A percentile compares a stretch with the other conserved stretches of the same genome.
These are phyloP conservation scores for Volutella citrinella DNA, from an alignment of 2,329 filamentous ascomycete species.

Conservation along the genomic window DNA sequence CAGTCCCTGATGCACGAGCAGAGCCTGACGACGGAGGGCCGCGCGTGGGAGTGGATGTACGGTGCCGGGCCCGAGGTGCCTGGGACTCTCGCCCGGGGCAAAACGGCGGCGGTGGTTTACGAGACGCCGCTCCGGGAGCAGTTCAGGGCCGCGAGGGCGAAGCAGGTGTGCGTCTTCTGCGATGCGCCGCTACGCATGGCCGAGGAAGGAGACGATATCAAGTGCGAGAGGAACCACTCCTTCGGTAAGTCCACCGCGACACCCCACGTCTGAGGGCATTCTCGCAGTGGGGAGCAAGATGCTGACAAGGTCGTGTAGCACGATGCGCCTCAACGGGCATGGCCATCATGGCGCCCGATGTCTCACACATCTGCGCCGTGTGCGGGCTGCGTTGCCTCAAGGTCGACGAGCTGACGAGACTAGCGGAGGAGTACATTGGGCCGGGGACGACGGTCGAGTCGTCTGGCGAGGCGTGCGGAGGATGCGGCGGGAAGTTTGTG, in stretches of 20 bases:
- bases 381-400: conserved; percentile 52
- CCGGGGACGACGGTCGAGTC: conserved; percentile 26
- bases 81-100: conserved; percentile 31
- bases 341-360: conserved; percentile 51
- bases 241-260: conserved; percentile 33
- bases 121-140: conserved; percentile 32
- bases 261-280: too few species aligned
- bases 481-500: conserved; percentile 42
- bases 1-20: conserved; percentile 3
- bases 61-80: conserved; percentile 46
- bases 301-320: too few species aligned
- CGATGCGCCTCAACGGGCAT: conserved; percentile 52
- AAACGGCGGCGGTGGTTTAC: conserved; percentile 11
- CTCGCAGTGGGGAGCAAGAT: too few species aligned
- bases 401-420: conserved; percentile 36
- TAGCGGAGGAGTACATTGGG: conserved; percentile 30
- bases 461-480: conserved; percentile 35
- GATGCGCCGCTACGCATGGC: conserved; percentile 29
- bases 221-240: conserved; percentile 37
- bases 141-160: conserved; percentile 34
- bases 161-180: conserved; percentile 49
- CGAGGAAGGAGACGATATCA: conserved; percentile 33
- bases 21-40: conserved; percentile 46
- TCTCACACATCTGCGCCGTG: conserved; percentile 53
- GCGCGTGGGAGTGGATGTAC: conserved; percentile 59